Evolutionary conservation across 2,329 filamentous ascomycete species (phyloP), one percentile per base, ranked within the genome.

Genomic region (Talaromyces sp.): DNA sequence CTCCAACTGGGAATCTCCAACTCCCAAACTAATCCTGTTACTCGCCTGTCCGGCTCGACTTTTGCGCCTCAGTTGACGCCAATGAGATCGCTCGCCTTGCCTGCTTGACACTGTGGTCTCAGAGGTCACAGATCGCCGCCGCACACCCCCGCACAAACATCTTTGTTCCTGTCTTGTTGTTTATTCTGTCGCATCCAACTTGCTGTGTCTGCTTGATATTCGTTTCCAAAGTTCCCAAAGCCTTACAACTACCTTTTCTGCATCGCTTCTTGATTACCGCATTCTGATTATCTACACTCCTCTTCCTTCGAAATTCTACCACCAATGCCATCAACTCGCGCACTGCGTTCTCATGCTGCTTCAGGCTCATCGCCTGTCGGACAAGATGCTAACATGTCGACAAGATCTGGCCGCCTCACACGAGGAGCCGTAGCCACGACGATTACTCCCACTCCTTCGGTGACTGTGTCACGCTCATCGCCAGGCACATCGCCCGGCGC

Each of bases 261-360:
- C 13, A 7, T 45, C 25, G 41, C 43, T 51, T 35, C 25, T 51
- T 53, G 21, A 28, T 28, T 48, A 33, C 53, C 41, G 21, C 13
- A 19, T 28, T 36, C 17, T 53, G 41, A 35, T 21, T 39, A 54
- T 19, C 50, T 46, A 37, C 35, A 52, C 57, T 45, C 56, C 28
- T 43, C 36, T 43, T 15, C 39, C 33, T 46, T 22, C n/a, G 11
- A 33, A 31, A 31, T 48, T n/a, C 22, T 22, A 39, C 11, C 60
- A 67, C 45, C 52, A n/a, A 76, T 77, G 74, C 63, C 69, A 55
- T 64, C 70, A 51, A 70, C 71, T 62, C 75, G 74, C 58, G 72
- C 74, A 55, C 68, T 71, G 58, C 74, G 75, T 62, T 69, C 70
- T 61, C 73, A 68, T 63, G 56, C 62, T 53, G 59, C 62, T 60